Conservation (phyloP, 257 asterid species). For the Orobanche coerulescens region DNA sequence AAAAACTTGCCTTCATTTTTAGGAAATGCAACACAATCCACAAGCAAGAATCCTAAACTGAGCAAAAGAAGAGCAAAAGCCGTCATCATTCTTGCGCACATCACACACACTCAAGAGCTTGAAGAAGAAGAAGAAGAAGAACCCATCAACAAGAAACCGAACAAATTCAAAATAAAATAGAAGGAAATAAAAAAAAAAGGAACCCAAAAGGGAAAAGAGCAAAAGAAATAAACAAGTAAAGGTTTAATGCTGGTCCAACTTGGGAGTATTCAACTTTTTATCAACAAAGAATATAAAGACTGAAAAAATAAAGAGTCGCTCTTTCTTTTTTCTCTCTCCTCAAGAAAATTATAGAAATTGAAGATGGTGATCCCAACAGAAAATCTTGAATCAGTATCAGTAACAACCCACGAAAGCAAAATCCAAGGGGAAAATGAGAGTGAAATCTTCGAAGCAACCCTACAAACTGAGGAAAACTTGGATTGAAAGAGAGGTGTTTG, state of each 20-base stretch:
- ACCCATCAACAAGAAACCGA: constrained; percentile 28
- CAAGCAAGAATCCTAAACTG: constrained; percentile 35
- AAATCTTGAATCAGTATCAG: constrained; percentile 46
- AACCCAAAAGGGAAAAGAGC: background rate
- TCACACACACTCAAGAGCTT: constrained; percentile 22
- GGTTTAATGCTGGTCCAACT: constrained; percentile 15
- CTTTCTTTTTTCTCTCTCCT: constrained; percentile 2
- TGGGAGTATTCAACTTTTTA: constrained; percentile 4
- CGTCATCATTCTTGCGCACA: constrained; percentile 37
- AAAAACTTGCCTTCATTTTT: constrained; percentile 48
- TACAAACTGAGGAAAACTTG: constrained; percentile 37
- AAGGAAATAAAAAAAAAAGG: background rate
- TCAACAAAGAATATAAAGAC: constrained; percentile 22
- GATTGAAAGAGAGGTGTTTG: constrained; percentile 66
- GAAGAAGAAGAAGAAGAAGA: too few species aligned
- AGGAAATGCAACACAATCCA: constrained; percentile 46
- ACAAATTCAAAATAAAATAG: constrained; percentile 6
- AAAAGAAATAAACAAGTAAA: constrained; percentile 20
- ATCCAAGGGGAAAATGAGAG: constrained; percentile 29
- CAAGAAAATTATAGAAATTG: constrained; percentile 10
- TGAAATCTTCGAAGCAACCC: constrained; percentile 21
- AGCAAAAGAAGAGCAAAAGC: constrained; percentile 32
- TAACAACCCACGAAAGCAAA: constrained; percentile 44
- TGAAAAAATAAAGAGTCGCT: constrained; percentile 21
- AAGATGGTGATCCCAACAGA: constrained; percentile 30